phyloP scores from a whole-genome alignment of 2,329 filamentous ascomycete species.

The Fusarium tanahbumbuense region DNA sequence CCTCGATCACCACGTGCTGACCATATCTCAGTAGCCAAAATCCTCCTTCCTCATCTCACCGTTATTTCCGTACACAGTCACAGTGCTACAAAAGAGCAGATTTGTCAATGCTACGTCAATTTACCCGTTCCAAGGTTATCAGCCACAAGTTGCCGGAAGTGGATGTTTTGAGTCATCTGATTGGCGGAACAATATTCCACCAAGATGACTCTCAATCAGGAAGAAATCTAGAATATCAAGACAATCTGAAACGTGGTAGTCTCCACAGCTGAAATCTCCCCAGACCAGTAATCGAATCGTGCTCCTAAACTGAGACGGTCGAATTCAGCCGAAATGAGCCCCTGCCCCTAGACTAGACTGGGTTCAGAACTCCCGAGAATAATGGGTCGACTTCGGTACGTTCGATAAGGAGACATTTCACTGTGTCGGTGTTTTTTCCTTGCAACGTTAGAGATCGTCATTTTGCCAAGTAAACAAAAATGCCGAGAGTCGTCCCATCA shows the following conservation, averaged over 20 bases:
- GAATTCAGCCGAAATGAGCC: background rate
- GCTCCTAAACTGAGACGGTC: background rate
- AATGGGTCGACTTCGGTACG: background rate
- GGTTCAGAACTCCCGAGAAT: background rate
- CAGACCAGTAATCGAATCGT: background rate
- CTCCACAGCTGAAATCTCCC: background rate
- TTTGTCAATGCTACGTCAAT: background rate
- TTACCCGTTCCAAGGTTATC: background rate
- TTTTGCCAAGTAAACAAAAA: slow-evolving; percentile 5
- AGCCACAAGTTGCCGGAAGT: background rate
- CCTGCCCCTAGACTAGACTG: background rate
- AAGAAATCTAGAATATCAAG: slow-evolving; percentile 13
- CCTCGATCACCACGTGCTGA: background rate
- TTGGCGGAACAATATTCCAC: slow-evolving; percentile 10
- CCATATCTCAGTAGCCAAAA: accelerated
- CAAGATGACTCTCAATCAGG: slow-evolving; percentile 5
- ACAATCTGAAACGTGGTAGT: slow-evolving; percentile 1
- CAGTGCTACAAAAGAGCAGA: background rate
- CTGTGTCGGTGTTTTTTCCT: background rate
- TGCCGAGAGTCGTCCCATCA: background rate
- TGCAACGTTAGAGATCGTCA: background rate
- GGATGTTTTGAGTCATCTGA: background rate
- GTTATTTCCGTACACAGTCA: background rate
- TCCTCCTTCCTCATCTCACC: background rate
- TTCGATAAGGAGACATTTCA: background rate